Percentiles rank a stretch among this genome's conserved stretches.
phyloP scores from a whole-genome alignment of 208 protist species.

The Blechomonas ayalai region DNA sequence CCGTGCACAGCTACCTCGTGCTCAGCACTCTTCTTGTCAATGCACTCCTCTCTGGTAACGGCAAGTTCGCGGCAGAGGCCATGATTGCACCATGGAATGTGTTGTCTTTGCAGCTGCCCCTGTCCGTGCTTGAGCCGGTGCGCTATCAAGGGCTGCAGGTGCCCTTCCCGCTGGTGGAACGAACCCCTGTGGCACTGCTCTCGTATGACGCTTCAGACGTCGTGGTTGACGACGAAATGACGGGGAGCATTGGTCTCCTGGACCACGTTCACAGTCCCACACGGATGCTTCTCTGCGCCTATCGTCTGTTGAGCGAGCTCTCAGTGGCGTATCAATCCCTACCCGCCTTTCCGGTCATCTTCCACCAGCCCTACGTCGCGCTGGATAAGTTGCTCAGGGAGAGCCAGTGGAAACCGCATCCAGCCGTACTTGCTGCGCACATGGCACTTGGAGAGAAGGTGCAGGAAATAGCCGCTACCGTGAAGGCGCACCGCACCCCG shows the following conservation, averaged over 20 bases:
- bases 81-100: conserved; percentile 63
- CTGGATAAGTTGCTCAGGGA: conserved; percentile 29
- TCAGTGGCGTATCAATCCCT: conserved; percentile 31
- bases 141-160: conserved; percentile 48
- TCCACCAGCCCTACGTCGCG: conserved; percentile 30
- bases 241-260: conserved; percentile 12
- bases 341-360: conserved; percentile 48
- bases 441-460: conserved; percentile 26
- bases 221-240: conserved; percentile 1
- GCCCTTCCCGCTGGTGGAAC: conserved; percentile 53
- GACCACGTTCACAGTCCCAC: conserved; percentile 19
- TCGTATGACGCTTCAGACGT: background rate
- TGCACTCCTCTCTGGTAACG: conserved; percentile 17
- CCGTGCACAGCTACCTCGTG: conserved; percentile 42
- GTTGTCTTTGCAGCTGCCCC: conserved; percentile 63
- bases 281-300: conserved; percentile 45
- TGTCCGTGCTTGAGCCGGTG: conserved; percentile 32
- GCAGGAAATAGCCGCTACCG: conserved; percentile 6
- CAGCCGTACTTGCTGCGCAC: conserved; percentile 34
- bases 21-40: conserved; percentile 35
- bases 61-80: conserved; percentile 56
- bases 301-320: conserved; percentile 40
- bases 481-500: conserved; percentile 44
- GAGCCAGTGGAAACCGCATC: conserved; percentile 20
- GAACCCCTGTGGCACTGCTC: conserved; percentile 27